Evolutionary conservation across 1,139 yeast genomes (phyloP).

Genomic region (Blastobotrys persicus): DNA sequence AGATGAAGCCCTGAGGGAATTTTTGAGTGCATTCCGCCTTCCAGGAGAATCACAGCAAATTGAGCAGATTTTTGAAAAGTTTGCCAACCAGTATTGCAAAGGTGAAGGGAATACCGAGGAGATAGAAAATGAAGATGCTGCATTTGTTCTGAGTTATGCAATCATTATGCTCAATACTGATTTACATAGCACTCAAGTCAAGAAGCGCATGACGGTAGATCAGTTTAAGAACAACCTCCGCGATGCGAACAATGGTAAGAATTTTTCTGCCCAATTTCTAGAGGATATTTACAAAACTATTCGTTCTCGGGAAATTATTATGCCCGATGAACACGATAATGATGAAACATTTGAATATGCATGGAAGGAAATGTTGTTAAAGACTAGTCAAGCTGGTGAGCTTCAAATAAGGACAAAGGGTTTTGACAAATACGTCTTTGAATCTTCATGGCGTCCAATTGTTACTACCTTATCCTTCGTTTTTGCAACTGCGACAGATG

Average conservation of each 20-base stretch:
- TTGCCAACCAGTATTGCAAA: constrained; percentile 73
- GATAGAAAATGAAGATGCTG: constrained; percentile 75
- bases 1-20: constrained; percentile 85
- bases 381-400: constrained; percentile 33
- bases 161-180: constrained; percentile 92
- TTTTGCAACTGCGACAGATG: constrained; percentile 86
- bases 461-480: constrained; percentile 70
- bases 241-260: constrained; percentile 68
- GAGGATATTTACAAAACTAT: constrained; percentile 79
- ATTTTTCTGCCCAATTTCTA: constrained; percentile 72
- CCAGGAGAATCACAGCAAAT: constrained; percentile 98
- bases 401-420: constrained; percentile 35
- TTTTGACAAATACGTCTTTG: constrained; percentile 72
- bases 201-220: constrained; percentile 80
- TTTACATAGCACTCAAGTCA: constrained; percentile 73
- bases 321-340: constrained; percentile 94
- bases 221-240: constrained; percentile 77
- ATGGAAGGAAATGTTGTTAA: constrained; percentile 80
- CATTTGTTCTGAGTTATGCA: constrained; percentile 88
- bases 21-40: constrained; percentile 79
- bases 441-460: constrained; percentile 56
- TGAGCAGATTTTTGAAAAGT: constrained; percentile 83
- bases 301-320: constrained; percentile 81
- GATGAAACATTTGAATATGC: constrained; percentile 89
- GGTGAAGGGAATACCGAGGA: constrained; percentile 35